Evolutionary conservation across 2,329 filamentous ascomycete genomes (phyloP), one percentile per base, ranked within the genome.

Genomic region (Pyrenophora seminiperda): DNA sequence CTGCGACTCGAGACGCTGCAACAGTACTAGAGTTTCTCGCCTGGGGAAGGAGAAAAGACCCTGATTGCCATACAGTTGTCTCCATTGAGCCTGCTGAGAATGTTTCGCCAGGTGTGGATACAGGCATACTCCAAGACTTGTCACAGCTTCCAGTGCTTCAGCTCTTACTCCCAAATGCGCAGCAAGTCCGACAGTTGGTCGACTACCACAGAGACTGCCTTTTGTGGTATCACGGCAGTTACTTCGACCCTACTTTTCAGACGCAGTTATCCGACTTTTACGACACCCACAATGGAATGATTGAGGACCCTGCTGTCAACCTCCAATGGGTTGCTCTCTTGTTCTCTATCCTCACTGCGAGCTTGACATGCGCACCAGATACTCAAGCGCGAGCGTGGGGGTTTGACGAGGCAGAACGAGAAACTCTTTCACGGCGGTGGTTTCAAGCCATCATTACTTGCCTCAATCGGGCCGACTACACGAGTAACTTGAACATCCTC

Each of bases 21-120:
- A 76, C 76, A 1, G 75, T 78, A 2, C 67, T 79, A 1, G 77
- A 79, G 41, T 79, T 78, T 13, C 37, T 79, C 3, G 75, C 76
- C 1, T 79, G 77, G 77, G 77, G 77, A 4, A 71, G 76, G 15
- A 66, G 73, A 32, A 79, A 79, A 56, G 72, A 78, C 30, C 53
- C 52, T 18, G 17, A 47, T 30, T 50, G 45, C n/a, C 43, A 50
- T 31, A 27, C 38, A 24, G 59, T 55, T 32, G 54, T 29, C n/a
- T 47, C 29, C 3, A 24, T 32, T 43, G n/a, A 55, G 32, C 61
- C 56, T 44, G 53, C 2, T 4, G 32, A 38, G 30, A 27, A 40
- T 17, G 52, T 57, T 17, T 51, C 68, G 24, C 51, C 71, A 13
- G 65, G 71, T 38, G 45, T 65, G 2, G 41, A n/a, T 10, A 11